Evolutionary conservation across 2,329 filamentous ascomycete species (phyloP), one percentile per base, ranked within the genome.

Genomic region (Microascus cirrosus): DNA sequence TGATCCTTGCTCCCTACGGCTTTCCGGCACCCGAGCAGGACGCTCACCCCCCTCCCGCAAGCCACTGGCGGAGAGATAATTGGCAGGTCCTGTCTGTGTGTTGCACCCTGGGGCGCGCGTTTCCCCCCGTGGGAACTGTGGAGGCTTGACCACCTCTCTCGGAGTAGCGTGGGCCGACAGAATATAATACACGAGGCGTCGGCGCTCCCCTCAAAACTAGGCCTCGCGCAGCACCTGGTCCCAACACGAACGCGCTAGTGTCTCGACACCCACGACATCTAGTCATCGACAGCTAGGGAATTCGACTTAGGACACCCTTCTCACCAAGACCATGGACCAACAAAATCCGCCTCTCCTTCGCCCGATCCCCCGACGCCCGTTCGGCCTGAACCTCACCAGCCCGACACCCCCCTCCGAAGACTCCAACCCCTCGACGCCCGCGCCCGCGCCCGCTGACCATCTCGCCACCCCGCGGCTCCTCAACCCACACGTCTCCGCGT

Each of bases 351-450:
- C 77, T 42, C 73, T 90, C 62, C 68, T 87, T 62, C 84, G 85
- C 54, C 90, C 90, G 6, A 80, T 85, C 60, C 87, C 89, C 24
- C 83, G 86, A 60, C 83, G 89, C 52, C 80, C 86, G 18, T 92
- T 92, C 72, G 80, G 85, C 34, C 70, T 86, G 60, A 78, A 77
- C 59, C 72, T 77, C 53, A 70, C 71, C 56, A 73, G 70, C 61
- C 71, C 74, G 42, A 78, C 75, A 10, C 76, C 77, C 7, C 68
- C 69, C 32, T 69, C 73, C 39, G 61, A 64, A 56, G 66, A 68
- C 25, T 65, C 71, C 45, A 67, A 70, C 32, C 66, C 69, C 58
- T 12, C 45, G 45, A 61, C 72, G 35, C 66, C 68, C 20, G 62
- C 72, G 34, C 66, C 68, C 20, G 70, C 54, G 25, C 65, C 60